These are phyloP conservation scores for Casuarina cunninghamiana DNA, from an alignment of 306 rosid genomes.

Conservation along the genomic window DNA sequence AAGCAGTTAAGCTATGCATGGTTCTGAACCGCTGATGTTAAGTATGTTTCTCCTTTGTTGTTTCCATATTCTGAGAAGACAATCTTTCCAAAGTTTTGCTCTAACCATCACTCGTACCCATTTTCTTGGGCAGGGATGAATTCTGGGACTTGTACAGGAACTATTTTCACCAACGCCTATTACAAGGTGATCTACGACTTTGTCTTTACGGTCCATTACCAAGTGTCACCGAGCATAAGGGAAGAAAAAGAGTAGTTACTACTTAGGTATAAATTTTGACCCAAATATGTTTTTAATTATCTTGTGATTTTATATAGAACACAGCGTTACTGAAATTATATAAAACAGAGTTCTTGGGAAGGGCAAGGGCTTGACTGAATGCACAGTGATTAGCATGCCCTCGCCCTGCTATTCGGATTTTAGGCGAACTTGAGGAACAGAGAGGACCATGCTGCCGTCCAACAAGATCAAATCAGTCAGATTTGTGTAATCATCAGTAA, in stretches of 20 bases:
- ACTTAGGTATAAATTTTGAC: conserved; percentile 19
- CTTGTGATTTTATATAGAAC: background rate
- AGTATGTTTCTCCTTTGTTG: background rate
- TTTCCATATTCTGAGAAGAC: background rate
- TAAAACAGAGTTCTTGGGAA: too few relatives aligned
- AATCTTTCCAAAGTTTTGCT: background rate
- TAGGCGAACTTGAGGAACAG: too few relatives aligned
- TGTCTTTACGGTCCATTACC: conserved; percentile 63
- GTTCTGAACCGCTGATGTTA: background rate
- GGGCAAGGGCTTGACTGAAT: too few relatives aligned
- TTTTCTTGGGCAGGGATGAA: conserved; percentile 70
- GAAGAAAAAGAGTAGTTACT: conserved; percentile 30
- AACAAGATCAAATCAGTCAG: too few relatives aligned
- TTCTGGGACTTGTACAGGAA: conserved; percentile 82
- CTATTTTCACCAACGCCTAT: conserved; percentile 61
- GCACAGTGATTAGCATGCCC: too few relatives aligned
- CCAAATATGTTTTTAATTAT: background rate
- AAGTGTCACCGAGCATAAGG: conserved; percentile 32
- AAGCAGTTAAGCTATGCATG: background rate
- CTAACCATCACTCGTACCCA: background rate
- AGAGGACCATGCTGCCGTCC: too few relatives aligned
- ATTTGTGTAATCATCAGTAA: too few relatives aligned
- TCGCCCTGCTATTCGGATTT: too few relatives aligned
- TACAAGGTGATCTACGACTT: conserved; percentile 55
- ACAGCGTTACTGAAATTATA: too few relatives aligned